Base-by-base conservation (phyloP, 2,329 filamentous ascomycete genomes). In the Chaetomium strumarium region DNA sequence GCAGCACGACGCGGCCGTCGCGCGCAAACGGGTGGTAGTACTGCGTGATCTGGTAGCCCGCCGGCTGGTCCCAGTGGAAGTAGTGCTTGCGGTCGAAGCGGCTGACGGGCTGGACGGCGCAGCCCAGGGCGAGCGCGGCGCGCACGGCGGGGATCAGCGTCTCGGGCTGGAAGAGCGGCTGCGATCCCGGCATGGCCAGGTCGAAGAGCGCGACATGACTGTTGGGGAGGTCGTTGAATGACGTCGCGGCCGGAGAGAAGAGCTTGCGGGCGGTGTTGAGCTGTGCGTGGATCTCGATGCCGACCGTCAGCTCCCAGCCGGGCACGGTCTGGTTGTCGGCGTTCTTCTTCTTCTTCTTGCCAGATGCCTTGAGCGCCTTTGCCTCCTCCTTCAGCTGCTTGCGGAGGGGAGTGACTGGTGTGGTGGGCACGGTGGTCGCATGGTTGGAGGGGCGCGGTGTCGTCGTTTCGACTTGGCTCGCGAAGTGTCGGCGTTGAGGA, bases 31-130 rank as follows among this genome's bases (percentile, higher is more conserved):
- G 83, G 53, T 83, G 74, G 68, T 97, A 96, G 72, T 92, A 97
- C 66, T 99, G 93, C 1, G 93, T 99, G 58, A 99, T 95, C 69
- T 99, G 93, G 69, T 99, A 99, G 0, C 93, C 93, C 0, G 89
- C 81, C 0, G 93, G 93, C 69, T 99, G 93, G 68, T 99, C 93
- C 81, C 93, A 95, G 75, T 96, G 96, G 70, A 99, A 97, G 71
- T 99, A 99, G 70, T 99, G 93, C 68, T 99, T 99, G 58, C 93
- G 80, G 69, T 99, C 93, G 71, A 96, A 99, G 49, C 81, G 82
- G 68, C 90, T 96, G 61, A 81, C 77, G 1, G 71, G 75, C 65
- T 95, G 86, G 48, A 97, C 79, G 1, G 83, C 72, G 69, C 93
- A 97, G 53, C 85, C 81, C 41, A 99, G 75, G 0, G 90, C 89